Evolutionary conservation across 2,329 filamentous ascomycete species (phyloP), one percentile per base, ranked within the genome.

Genomic region (Cercospora berteroae): DNA sequence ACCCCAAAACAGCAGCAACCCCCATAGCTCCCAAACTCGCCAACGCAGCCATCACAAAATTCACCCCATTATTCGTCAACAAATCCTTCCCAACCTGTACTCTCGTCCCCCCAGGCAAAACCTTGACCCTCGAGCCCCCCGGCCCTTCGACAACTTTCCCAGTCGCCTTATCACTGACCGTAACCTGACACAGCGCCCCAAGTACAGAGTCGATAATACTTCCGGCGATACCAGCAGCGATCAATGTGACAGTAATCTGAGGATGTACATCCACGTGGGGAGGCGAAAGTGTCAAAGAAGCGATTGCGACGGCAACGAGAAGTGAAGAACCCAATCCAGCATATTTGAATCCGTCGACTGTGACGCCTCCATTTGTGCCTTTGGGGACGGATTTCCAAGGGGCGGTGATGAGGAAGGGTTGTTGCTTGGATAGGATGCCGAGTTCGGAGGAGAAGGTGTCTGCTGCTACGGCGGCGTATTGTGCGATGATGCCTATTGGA

Each of bases 381-480:
- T 87, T 90, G 0, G 95, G 94, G 0, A 98, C 95, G 70, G 87
- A 86, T 67, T 91, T 89, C 75, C 95, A 85, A 16, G 86, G 88
- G 13, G 91, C 94, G 4, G 93, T 97, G 77, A 99, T 94, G 42
- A 99, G 87, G 39, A 94, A 88, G 8, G 95, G 95, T 55, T 87
- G 82, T 25, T 85, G 85, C 67, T 85, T 87, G 6, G 94, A 90
- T 12, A 99, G 84, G 65, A 99, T 99, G 13, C 95, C 95, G 20
- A 99, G 88, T 81, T 99, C 95, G 10, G 93, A 97, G 66, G 91
- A 94, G 78, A 97, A 95, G 0, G 95, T 99, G 79, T 99, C 95
- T 60, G 94, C 92, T 20, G 93, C 89, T 9, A 96, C 93, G 59
- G 92, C 92, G 27, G 93, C 94, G 76, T 99, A 99, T 81, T 81